These are phyloP conservation scores for Fusarium zealandicum DNA, from an alignment of 2,329 filamentous ascomycete species.

Conservation along the genomic window DNA sequence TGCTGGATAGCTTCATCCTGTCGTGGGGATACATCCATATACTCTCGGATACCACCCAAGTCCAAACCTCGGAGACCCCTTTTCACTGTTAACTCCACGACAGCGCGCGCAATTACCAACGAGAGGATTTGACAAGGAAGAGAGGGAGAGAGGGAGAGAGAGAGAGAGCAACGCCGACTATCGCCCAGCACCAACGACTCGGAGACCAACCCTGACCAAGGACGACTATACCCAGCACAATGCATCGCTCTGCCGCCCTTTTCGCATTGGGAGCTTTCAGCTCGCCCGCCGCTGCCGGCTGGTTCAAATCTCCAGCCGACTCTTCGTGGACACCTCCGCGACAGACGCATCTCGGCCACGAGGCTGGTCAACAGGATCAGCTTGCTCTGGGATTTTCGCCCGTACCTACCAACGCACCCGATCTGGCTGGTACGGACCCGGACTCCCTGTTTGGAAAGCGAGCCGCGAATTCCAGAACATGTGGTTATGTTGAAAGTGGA, in stretches of 20 bases:
- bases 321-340: constrained; percentile 42
- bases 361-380: constrained; percentile 31
- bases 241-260: constrained; percentile 33
- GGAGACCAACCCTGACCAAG: background rate
- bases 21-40: constrained; percentile 3
- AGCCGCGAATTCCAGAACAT: constrained; percentile 40
- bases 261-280: constrained; percentile 38
- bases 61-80: background rate
- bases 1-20: constrained; percentile 20
- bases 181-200: background rate
- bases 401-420: constrained; percentile 43
- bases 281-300: constrained; percentile 33
- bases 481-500: constrained; percentile 42
- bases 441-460: constrained; percentile 42
- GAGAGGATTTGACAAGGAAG: background rate
- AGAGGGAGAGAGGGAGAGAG: background rate
- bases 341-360: constrained; percentile 34
- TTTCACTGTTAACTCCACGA: background rate
- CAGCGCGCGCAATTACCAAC: background rate
- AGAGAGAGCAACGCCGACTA: background rate
- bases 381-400: constrained; percentile 45
- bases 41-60: constrained; percentile 11
- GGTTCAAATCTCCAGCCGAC: constrained; percentile 37
- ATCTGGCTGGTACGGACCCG: constrained; percentile 42
- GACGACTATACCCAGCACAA: constrained; percentile 2